Evolutionary conservation across 108 stramenopile genomes (phyloP).

Genomic region (Fragilariopsis cylindrus): DNA sequence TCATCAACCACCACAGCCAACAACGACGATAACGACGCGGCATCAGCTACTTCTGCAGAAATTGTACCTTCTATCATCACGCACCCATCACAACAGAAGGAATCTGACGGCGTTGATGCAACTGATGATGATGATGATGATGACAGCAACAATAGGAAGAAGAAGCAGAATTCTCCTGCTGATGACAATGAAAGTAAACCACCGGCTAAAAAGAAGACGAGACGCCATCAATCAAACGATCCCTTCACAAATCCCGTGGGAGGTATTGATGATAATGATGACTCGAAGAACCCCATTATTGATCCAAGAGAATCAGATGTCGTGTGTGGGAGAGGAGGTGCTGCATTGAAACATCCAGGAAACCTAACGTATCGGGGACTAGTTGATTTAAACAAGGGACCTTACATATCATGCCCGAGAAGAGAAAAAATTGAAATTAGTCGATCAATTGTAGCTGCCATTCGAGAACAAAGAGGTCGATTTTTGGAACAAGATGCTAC

Average conservation of each 20-base stretch:
- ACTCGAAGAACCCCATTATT: conserved; percentile 33
- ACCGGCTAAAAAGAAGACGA: too few species aligned
- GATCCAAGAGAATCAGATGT: conserved; percentile 62
- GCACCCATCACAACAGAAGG: too few species aligned
- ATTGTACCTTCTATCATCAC: too few species aligned
- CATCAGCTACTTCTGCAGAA: too few species aligned
- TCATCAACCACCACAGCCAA: too few species aligned
- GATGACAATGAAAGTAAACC: too few species aligned
- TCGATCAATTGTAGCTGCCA: conserved; percentile 73
- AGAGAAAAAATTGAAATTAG: conserved; percentile 73
- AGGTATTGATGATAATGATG: conserved; percentile 8
- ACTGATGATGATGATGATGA: too few species aligned
- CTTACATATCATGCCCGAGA: conserved; percentile 54
- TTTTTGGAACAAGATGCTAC: conserved; percentile 70
- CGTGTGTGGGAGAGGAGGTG: conserved; percentile 76
- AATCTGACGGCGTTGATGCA: too few species aligned
- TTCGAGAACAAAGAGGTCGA: conserved; percentile 74
- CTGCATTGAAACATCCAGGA: conserved; percentile 63
- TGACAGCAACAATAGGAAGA: too few species aligned
- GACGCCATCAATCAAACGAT: too few species aligned
- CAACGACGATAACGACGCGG: too few species aligned
- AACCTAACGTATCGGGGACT: conserved; percentile 73
- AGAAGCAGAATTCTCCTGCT: too few species aligned
- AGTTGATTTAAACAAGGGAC: conserved; percentile 53
- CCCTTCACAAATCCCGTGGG: background rate